Evolutionary conservation across 2,329 filamentous ascomycete genomes (phyloP).

Genomic region (Aspergillus sp.): DNA sequence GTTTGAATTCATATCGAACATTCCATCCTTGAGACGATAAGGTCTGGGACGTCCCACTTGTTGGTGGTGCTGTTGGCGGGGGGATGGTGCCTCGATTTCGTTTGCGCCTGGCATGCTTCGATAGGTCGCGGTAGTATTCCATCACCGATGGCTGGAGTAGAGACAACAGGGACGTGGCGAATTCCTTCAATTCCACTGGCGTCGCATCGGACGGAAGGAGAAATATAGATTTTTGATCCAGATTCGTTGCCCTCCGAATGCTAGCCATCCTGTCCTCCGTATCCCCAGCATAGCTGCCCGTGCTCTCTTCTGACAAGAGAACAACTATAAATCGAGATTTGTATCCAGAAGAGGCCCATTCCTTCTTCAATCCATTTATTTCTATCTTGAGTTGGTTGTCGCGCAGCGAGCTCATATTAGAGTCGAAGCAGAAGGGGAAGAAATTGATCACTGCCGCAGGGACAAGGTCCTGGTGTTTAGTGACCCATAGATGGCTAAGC

Average conservation of each 20-base stretch:
- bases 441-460: slow-evolving; percentile 80
- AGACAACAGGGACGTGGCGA: slow-evolving; percentile 71
- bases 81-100: slow-evolving; percentile 76
- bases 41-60: slow-evolving; percentile 79
- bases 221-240: slow-evolving; percentile 84
- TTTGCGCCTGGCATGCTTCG: slow-evolving; percentile 89
- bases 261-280: slow-evolving; percentile 75
- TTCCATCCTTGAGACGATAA: slow-evolving; percentile 88
- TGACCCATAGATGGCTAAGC: slow-evolving; percentile 77
- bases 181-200: slow-evolving; percentile 68
- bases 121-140: slow-evolving; percentile 92
- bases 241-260: slow-evolving; percentile 74
- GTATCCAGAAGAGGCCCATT: slow-evolving; percentile 62
- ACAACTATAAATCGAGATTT: slow-evolving; percentile 77
- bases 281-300: slow-evolving; percentile 59
- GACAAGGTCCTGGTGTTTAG: slow-evolving; percentile 82
- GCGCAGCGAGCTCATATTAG: slow-evolving; percentile 71
- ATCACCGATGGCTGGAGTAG: slow-evolving; percentile 72
- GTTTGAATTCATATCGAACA: slow-evolving; percentile 91
- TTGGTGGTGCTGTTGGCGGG: slow-evolving; percentile 78
- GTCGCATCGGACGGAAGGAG: slow-evolving; percentile 76
- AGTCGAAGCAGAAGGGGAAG: slow-evolving; percentile 73
- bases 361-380: slow-evolving; percentile 73
- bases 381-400: slow-evolving; percentile 88
- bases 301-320: slow-evolving; percentile 73